Percentiles rank a stretch among this genome's conserved stretches.
Evolutionary conservation across 2,329 filamentous ascomycete species (phyloP).

Genomic region (Dothidotthia symphoricarpi): DNA sequence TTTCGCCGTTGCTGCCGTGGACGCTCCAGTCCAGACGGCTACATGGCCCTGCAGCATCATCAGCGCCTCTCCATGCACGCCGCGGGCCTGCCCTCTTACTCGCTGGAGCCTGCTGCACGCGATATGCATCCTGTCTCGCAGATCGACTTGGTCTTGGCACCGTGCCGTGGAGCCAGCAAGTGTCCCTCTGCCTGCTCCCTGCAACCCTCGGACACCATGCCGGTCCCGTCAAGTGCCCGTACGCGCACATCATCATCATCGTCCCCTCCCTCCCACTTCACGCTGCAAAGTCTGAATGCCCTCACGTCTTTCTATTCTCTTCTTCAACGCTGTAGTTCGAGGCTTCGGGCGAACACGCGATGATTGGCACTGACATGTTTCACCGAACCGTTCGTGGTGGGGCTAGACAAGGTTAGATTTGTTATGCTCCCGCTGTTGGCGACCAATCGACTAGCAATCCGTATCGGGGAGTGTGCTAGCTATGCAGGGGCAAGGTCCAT

Average conservation of each 20-base stretch:
- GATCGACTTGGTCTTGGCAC: constrained; percentile 23
- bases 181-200: constrained; percentile 10
- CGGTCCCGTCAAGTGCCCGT: too few relatives aligned
- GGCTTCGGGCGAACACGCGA: constrained; percentile 15
- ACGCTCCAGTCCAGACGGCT: constrained; percentile 5
- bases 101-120: constrained; percentile 18
- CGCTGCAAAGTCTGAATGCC: background rate
- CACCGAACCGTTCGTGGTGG: constrained; percentile 24
- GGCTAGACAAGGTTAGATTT: constrained; percentile 25
- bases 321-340: constrained; percentile 12
- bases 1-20: constrained; percentile 8
- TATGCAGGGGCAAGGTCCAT: constrained; percentile 30
- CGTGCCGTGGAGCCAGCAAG: constrained; percentile 19
- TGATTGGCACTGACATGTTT: constrained; percentile 29
- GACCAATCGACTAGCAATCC: constrained; percentile 23
- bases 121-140: constrained; percentile 17
- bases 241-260: too few relatives aligned
- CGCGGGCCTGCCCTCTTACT: constrained; percentile 6
- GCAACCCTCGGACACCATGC: constrained; percentile 7
- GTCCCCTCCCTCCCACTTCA: constrained; percentile 2
- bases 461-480: constrained; percentile 13
- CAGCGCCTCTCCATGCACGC: constrained; percentile 7
- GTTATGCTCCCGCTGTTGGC: constrained; percentile 25
- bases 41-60: constrained; percentile 7
- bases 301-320: constrained; percentile 3